Evolutionary conservation across 257 asterid species (phyloP).

Genomic region (Sherardia arvensis): DNA sequence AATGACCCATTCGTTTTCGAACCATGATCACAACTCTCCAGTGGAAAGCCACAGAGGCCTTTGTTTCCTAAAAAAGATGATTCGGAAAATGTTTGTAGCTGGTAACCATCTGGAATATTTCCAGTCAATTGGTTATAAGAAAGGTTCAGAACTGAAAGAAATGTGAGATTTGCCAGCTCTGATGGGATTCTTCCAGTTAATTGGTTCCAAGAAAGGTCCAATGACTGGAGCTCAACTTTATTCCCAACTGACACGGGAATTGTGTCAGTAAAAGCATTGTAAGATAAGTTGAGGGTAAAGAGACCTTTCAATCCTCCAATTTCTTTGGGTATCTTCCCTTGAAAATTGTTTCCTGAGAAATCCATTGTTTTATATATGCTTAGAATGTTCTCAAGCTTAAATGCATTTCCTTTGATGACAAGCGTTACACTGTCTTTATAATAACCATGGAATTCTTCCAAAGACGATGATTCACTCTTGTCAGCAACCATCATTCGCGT

Average conservation of each 20-base stretch:
- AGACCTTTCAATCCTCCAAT: conserved; percentile 45
- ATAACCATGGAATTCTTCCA: neutral
- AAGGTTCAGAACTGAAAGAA: conserved; percentile 38
- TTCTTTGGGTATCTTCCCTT: conserved; percentile 33
- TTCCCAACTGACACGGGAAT: conserved; percentile 52
- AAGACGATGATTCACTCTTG: too few relatives aligned
- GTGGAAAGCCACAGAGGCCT: conserved; percentile 1
- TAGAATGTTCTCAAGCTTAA: conserved; percentile 48
- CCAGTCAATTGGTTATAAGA: conserved; percentile 36
- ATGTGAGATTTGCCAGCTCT: conserved; percentile 30
- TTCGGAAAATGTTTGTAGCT: conserved; percentile 28
- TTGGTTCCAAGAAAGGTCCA: conserved; percentile 43
- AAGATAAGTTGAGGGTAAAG: conserved; percentile 45
- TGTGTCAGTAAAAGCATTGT: conserved; percentile 33
- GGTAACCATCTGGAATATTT: conserved; percentile 36
- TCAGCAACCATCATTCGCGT: too few relatives aligned
- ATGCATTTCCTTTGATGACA: conserved; percentile 46
- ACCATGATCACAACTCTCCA: neutral
- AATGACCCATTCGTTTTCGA: conserved; percentile 34
- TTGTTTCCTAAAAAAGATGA: conserved; percentile 32
- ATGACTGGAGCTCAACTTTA: conserved; percentile 31
- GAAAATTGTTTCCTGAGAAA: conserved; percentile 41
- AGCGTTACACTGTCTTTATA: conserved; percentile 48
- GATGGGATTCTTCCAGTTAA: conserved; percentile 38
- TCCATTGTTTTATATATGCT: conserved; percentile 29